These are phyloP conservation scores for Murraya koenigii DNA, from an alignment of 345 rosid genomes.

Conservation along the genomic window DNA sequence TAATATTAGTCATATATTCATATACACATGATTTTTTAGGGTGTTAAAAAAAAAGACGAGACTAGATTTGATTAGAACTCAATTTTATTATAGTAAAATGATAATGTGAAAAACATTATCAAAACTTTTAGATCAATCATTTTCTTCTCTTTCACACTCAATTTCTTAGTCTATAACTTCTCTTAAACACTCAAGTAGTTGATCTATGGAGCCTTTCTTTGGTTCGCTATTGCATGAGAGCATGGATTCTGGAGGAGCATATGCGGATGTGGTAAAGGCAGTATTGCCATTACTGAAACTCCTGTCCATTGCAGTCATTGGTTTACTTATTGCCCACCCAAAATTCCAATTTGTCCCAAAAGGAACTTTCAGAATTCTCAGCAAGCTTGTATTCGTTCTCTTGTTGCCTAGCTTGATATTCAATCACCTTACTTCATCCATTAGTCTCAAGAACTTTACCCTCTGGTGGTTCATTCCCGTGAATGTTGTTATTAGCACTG, in stretches of 20 bases:
- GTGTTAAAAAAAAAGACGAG: too few relatives aligned
- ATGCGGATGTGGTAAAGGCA: constrained; percentile 20
- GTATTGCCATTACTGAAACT: constrained; percentile 39
- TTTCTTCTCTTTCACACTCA: not conserved
- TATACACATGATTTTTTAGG: too few relatives aligned
- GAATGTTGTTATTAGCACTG: constrained; percentile 32
- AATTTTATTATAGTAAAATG: not conserved
- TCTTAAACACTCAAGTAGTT: not conserved
- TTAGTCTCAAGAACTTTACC: constrained; percentile 15
- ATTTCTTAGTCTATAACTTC: not conserved
- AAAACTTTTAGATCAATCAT: not conserved
- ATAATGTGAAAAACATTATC: not conserved
- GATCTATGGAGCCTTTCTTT: not conserved
- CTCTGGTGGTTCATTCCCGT: constrained; percentile 52
- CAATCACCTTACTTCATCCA: constrained; percentile 30
- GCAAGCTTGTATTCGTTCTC: constrained; percentile 34
- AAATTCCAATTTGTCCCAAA: constrained; percentile 33
- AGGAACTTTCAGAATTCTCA: constrained; percentile 32
- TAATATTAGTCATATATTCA: too few relatives aligned
- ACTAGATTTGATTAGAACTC: not conserved
- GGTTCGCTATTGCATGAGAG: not conserved
- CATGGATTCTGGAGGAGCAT: constrained; percentile 14
- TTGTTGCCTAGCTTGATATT: constrained; percentile 45
- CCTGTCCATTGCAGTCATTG: constrained; percentile 30
- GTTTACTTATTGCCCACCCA: constrained; percentile 32